Base-by-base conservation (phyloP, 441 rosid species). In the Melastoma candidum region DNA sequence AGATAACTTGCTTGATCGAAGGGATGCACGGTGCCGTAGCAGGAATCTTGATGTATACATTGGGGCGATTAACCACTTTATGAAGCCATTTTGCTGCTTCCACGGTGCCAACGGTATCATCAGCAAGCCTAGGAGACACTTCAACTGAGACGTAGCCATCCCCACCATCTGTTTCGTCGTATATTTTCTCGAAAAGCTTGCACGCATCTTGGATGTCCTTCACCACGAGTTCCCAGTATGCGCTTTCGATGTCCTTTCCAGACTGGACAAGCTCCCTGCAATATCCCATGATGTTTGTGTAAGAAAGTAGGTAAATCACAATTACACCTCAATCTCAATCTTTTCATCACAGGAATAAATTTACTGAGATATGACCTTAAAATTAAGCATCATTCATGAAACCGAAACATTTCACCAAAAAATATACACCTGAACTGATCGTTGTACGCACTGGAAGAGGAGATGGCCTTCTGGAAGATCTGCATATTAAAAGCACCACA, bases 201-300 rank as follows among this genome's bases (percentile, higher is more conserved):
- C 56, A 52, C 32, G 56, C 56, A 29, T 52, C 56, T 36, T 2
- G 4, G 10, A 26, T 25, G 14, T 52, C 8, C 11, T 52, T 7
- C 7, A 52, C 56, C 14, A 36, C 56, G 45, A 52, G 17, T 52
- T 36, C 56, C 56, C 46, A 52, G 22, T 52, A 52, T 52, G 56
- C 56, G 43, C 56, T 36, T 52, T 52, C 46, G 43, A 52, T 9
- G 24, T 52, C 46, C 17, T 52, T 51, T 25, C 22, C 43, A 7
- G 46, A 22, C 41, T 36, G 55, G 36, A 52, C 26, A 44, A 52
- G 55, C 41, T 52, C 12, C 55, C 45, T 14, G 46, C 26, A 36
- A 10, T n/a, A 32, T 8, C 26, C 24, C 26, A 52, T 4, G 26
- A 29, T 8, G 36, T 12, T 52, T n/a, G 7, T 51, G 12, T 13